Percentiles rank a stretch among this genome's conserved stretches.
phyloP scores from a whole-genome alignment of 1,139 yeast genomes.

The Yamadazyma friedrichii region DNA sequence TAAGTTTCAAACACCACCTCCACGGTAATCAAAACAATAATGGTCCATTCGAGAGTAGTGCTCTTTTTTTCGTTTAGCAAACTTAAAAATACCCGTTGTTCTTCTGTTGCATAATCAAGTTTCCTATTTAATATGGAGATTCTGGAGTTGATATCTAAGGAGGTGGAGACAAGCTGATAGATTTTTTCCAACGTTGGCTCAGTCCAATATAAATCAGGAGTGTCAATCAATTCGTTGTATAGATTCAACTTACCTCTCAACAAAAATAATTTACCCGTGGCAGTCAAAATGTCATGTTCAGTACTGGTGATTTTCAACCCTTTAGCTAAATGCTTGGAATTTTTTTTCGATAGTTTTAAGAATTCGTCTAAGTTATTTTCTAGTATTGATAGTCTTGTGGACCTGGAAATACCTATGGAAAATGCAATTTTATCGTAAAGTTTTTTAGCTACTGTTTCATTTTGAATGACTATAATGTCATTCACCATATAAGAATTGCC shows the following conservation, averaged over 20 bases:
- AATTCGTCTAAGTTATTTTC: conserved; percentile 73
- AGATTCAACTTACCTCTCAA: conserved; percentile 79
- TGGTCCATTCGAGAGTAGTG: conserved; percentile 82
- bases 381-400: conserved; percentile 78
- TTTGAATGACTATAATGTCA: conserved; percentile 66
- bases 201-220: conserved; percentile 92
- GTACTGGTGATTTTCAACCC: conserved; percentile 59
- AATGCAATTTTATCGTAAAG: conserved; percentile 83
- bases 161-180: conserved; percentile 66
- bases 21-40: conserved; percentile 74
- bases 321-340: conserved; percentile 63
- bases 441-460: conserved; percentile 43
- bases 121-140: conserved; percentile 79
- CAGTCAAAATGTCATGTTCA: conserved; percentile 61
- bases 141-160: conserved; percentile 73
- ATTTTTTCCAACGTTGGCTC: conserved; percentile 81
- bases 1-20: conserved; percentile 73
- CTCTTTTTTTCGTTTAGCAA: conserved; percentile 77
- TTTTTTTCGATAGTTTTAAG: conserved; percentile 56
- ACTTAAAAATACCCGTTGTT: conserved; percentile 72
- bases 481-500: conserved; percentile 54
- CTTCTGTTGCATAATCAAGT: conserved; percentile 87
- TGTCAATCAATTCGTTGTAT: conserved; percentile 86
- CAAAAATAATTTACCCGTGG: conserved; percentile 72
- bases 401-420: conserved; percentile 81